Percentiles rank a stretch among this genome's conserved stretches.
These are phyloP conservation scores for Naganishia liquefaciens DNA, from an alignment of 1,284 basidiomycete species.

Conservation along the genomic window DNA sequence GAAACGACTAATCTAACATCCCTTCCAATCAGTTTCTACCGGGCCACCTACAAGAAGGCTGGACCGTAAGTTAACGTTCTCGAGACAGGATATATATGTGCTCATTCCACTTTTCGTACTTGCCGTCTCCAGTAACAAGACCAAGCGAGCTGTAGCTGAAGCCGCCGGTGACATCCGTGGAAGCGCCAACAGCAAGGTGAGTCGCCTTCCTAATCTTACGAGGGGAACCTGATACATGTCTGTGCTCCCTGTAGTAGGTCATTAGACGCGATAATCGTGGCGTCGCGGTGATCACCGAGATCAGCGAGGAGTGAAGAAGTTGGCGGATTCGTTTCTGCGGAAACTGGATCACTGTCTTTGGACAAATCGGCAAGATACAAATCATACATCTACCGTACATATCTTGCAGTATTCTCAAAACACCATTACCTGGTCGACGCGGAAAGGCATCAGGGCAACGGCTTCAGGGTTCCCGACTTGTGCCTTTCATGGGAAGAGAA, in stretches of 20 bases:
- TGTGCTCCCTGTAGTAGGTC: constrained; percentile 40
- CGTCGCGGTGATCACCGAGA: constrained; percentile 42
- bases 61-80: constrained; percentile 31
- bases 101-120: neutral
- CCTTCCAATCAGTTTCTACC: constrained; percentile 50
- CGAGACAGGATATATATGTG: neutral
- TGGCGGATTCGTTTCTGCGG: neutral
- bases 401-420: neutral
- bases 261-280: constrained; percentile 40
- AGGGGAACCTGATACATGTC: constrained; percentile 11
- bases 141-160: constrained; percentile 37
- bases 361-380: neutral
- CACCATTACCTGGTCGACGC: too few species aligned
- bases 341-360: neutral
- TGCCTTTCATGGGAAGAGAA: too few species aligned
- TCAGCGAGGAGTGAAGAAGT: constrained; percentile 7
- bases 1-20: neutral
- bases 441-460: too few species aligned
- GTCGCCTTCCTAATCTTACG: constrained; percentile 4
- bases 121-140: constrained; percentile 2
- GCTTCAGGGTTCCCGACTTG: too few species aligned
- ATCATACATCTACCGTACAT: constrained; percentile 8
- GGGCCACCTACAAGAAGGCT: constrained; percentile 54
- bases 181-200: constrained; percentile 41
- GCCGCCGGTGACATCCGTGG: constrained; percentile 40